phyloP scores from a whole-genome alignment of 148 eudicot genomes.

The Polygonum maritimum region DNA sequence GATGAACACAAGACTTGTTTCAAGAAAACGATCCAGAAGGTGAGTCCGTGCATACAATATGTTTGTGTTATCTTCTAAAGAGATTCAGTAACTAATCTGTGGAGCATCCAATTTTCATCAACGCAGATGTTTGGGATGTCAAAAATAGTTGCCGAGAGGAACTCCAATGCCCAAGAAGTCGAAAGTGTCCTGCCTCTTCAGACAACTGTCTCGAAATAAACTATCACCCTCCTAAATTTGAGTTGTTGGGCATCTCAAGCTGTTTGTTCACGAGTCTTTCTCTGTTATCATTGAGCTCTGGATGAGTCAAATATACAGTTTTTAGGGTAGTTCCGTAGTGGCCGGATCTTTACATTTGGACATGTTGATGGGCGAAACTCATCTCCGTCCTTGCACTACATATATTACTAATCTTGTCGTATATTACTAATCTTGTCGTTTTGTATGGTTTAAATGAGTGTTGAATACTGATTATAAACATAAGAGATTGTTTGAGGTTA shows the following conservation, averaged over 20 bases:
- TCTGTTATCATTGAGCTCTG: background rate
- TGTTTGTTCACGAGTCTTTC: background rate
- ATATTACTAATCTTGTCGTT: background rate
- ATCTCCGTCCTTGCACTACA: background rate
- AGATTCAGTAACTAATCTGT: background rate
- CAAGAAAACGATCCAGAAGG: constrained; percentile 75
- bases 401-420: background rate
- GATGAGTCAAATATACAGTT: background rate
- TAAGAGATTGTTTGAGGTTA: too few species aligned
- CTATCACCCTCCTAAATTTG: background rate
- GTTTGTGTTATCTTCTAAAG: too few species aligned
- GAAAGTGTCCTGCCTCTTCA: constrained; percentile 49
- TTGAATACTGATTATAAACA: too few species aligned
- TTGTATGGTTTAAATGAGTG: background rate
- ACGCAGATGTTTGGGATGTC: constrained; percentile 88
- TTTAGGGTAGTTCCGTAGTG: background rate
- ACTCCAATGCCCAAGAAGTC: constrained; percentile 28
- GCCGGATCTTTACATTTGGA: background rate
- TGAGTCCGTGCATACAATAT: constrained; percentile 4
- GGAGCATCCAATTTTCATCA: background rate
- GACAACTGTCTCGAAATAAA: constrained; percentile 34
- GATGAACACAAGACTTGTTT: constrained; percentile 91
- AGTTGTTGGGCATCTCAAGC: background rate
- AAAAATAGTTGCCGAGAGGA: constrained; percentile 57
- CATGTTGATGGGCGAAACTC: background rate